phyloP scores from a whole-genome alignment of 495 filamentous ascomycete species.

The Xylaria cubensis region DNA sequence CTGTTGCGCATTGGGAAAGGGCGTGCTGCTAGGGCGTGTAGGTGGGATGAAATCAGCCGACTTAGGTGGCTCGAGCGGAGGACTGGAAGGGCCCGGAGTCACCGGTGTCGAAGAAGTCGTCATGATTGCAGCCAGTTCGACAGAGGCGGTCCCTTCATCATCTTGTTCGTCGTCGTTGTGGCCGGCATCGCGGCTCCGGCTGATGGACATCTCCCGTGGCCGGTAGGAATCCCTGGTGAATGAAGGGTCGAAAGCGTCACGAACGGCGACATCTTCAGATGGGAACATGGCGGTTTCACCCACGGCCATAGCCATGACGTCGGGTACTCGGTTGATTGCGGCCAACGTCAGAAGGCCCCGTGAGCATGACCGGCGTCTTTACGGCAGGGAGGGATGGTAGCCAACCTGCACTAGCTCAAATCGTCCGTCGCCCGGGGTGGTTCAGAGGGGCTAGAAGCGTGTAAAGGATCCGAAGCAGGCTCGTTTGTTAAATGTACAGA shows the following conservation, averaged over 20 bases:
- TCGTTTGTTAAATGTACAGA: background rate
- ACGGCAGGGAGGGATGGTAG: slow-evolving; percentile 5
- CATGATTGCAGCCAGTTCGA: slow-evolving; percentile 57
- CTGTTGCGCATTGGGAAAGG: slow-evolving; percentile 60
- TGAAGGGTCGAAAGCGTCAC: slow-evolving; percentile 36
- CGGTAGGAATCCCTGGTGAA: slow-evolving; percentile 37
- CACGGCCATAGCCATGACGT: slow-evolving; percentile 31
- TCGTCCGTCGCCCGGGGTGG: slow-evolving; percentile 8
- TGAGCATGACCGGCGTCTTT: slow-evolving; percentile 33
- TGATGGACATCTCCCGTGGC: slow-evolving; percentile 34
- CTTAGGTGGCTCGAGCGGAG: slow-evolving; percentile 53
- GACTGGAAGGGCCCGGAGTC: slow-evolving; percentile 60
- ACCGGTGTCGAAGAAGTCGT: slow-evolving; percentile 58
- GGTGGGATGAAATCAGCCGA: slow-evolving; percentile 59
- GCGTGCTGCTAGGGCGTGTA: slow-evolving; percentile 61
- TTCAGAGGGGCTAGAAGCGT: background rate
- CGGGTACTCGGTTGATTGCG: slow-evolving; percentile 24
- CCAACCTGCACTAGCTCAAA: background rate
- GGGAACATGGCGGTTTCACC: slow-evolving; percentile 33
- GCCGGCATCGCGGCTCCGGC: slow-evolving; percentile 25
- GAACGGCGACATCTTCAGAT: slow-evolving; percentile 33
- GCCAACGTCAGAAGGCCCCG: slow-evolving; percentile 24
- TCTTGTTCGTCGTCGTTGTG: slow-evolving; percentile 41
- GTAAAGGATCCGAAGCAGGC: background rate
- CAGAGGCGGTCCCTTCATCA: slow-evolving; percentile 51